Conservation (phyloP, 345 rosid species). For the Salix brachista region DNA sequence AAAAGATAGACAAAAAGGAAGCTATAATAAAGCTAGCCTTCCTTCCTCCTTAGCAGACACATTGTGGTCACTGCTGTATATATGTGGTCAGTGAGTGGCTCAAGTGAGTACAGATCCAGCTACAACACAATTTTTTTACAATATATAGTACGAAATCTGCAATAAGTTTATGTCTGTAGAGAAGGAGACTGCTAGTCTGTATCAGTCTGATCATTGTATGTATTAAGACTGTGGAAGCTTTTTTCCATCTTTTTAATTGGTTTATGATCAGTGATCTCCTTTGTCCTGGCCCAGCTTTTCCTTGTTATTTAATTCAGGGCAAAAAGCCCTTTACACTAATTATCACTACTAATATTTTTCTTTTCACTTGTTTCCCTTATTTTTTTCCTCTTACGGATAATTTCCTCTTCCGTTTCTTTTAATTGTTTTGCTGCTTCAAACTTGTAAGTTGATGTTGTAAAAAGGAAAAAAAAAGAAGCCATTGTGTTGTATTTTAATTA, state of each 20-base stretch:
- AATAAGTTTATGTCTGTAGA: slow-evolving; percentile 6
- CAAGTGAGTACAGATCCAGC: not conserved
- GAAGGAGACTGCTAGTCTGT: slow-evolving; percentile 19
- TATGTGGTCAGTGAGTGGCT: slow-evolving; percentile 7
- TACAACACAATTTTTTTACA: not conserved
- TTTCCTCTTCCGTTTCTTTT: not conserved
- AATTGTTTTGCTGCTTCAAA: not conserved
- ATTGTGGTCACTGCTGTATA: not conserved
- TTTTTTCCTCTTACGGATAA: not conserved
- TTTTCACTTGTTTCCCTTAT: not conserved
- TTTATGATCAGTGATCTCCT: not conserved
- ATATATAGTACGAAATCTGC: not conserved
- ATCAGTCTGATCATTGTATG: slow-evolving; percentile 15
- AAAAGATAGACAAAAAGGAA: slow-evolving; percentile 11
- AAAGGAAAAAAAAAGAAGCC: not conserved
- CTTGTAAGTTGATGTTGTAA: too few relatives aligned
- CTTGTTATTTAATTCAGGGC: slow-evolving; percentile 12
- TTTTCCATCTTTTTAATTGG: slow-evolving; percentile 4
- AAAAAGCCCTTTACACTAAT: not conserved
- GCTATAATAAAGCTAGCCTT: not conserved
- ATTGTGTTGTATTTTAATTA: not conserved
- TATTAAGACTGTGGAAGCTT: slow-evolving; percentile 3
- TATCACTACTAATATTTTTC: too few relatives aligned
- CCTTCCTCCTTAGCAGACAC: not conserved
- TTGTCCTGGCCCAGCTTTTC: slow-evolving; percentile 1